Conservation (phyloP, 176 grass and related monocot genomes). For the Elymus sibiricus region DNA sequence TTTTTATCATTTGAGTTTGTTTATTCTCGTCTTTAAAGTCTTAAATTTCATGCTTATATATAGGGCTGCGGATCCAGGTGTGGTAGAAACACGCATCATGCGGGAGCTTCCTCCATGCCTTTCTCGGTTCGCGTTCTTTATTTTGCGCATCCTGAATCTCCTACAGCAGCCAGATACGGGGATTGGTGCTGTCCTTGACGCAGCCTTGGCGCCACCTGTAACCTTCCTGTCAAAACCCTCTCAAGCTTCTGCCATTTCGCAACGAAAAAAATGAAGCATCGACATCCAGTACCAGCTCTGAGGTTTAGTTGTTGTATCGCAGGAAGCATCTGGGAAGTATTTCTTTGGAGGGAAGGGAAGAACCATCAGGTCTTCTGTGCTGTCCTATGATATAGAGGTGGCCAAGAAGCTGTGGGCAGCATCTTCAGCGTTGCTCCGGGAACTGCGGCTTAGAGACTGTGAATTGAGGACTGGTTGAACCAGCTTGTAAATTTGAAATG, state of each 20-base stretch:
- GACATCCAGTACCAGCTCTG: background rate
- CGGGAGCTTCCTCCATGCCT: constrained; percentile 63
- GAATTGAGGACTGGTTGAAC: background rate
- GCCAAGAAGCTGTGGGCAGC: constrained; percentile 67
- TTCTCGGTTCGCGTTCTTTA: constrained; percentile 47
- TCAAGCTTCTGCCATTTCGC: background rate
- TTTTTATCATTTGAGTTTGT: background rate
- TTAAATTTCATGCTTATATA: constrained; percentile 21
- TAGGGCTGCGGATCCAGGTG: constrained; percentile 84
- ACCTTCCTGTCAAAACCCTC: constrained; percentile 5
- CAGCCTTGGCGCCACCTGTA: constrained; percentile 70
- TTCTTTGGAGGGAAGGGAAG: constrained; percentile 85
- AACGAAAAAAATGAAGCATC: background rate
- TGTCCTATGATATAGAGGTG: constrained; percentile 49
- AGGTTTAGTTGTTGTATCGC: constrained; percentile 6
- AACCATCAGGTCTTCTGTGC: constrained; percentile 55
- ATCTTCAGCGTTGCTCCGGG: constrained; percentile 54
- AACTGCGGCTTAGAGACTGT: constrained; percentile 33
- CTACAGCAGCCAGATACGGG: constrained; percentile 50
- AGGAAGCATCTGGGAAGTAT: constrained; percentile 83
- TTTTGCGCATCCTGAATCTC: constrained; percentile 48
- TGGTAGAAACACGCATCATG: constrained; percentile 83
- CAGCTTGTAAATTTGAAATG: background rate
- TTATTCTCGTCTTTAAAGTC: background rate
- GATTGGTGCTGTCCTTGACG: constrained; percentile 68